phyloP scores from a whole-genome alignment of 805 yeast genomes.

The Pichia rugopelliculosa region DNA sequence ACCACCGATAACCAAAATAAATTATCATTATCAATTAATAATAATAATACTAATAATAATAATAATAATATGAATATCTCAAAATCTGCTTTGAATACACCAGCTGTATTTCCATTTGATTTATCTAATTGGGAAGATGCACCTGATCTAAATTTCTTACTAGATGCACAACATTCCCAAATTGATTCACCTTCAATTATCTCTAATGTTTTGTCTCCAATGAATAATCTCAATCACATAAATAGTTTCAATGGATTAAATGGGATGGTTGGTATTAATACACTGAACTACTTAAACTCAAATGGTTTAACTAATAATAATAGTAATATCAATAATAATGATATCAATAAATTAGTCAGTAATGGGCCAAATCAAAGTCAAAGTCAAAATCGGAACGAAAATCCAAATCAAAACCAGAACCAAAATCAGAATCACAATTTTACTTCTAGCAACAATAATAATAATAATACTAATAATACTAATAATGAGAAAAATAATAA shows the following conservation, averaged over 20 bases:
- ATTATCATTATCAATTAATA: neutral
- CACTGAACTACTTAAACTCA: neutral
- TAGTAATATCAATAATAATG: constrained; percentile 10
- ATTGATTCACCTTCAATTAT: constrained; percentile 4
- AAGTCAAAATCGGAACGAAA: neutral
- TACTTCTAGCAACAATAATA: neutral
- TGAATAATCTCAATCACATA: constrained; percentile 12
- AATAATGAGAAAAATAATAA: neutral
- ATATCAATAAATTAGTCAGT: neutral
- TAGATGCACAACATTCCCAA: constrained; percentile 11
- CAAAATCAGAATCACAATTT: constrained; percentile 7
- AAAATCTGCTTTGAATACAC: neutral
- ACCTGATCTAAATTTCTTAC: constrained; percentile 22
- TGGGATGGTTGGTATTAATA: neutral
- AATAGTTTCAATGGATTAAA: neutral
- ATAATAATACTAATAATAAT: constrained; percentile 1
- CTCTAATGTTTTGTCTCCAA: constrained; percentile 22
- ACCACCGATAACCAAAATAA: neutral
- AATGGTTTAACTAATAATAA: constrained; percentile 7
- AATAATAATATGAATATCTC: neutral
- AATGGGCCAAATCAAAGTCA: constrained; percentile 17
- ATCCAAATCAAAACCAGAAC: too few relatives aligned
- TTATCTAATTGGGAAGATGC: constrained; percentile 26
- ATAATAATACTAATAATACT: neutral
- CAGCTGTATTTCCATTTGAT: constrained; percentile 17